Conservation (phyloP, 202 grass and related monocot genomes). For the Brachypodium distachyon region DNA sequence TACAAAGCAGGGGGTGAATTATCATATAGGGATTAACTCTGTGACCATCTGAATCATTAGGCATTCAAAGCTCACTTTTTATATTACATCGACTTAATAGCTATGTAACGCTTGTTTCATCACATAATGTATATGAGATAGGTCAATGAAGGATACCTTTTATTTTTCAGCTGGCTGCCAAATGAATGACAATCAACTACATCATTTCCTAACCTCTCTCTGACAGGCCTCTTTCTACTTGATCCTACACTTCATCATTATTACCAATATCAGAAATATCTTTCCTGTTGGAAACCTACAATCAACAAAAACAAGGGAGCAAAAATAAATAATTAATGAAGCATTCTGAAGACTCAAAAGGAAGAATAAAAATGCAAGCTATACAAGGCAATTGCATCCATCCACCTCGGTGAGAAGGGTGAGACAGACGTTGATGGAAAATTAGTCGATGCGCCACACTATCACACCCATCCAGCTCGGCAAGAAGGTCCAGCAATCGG, state of each 20-base stretch:
- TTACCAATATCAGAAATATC: conserved; percentile 22
- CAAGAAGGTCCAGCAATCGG: too few relatives aligned
- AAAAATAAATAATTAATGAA: conserved; percentile 2
- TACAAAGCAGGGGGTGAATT: background rate
- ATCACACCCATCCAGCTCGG: too few relatives aligned
- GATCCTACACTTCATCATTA: conserved; percentile 30
- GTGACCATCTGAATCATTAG: background rate
- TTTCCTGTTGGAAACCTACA: conserved; percentile 77
- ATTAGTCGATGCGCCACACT: too few relatives aligned
- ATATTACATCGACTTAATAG: background rate
- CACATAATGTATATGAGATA: background rate
- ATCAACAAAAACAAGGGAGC: background rate
- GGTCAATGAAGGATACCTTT: conserved; percentile 46
- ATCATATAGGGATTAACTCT: background rate
- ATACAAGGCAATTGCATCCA: background rate
- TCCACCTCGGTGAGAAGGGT: too few relatives aligned
- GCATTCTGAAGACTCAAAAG: background rate
- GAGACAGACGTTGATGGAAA: too few relatives aligned
- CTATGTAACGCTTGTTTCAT: background rate
- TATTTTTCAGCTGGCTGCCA: conserved; percentile 33
- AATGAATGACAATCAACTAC: conserved; percentile 35
- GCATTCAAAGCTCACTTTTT: background rate
- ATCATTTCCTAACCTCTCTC: conserved; percentile 68
- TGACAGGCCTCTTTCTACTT: conserved; percentile 45
- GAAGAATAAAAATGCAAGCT: background rate